These are phyloP conservation scores for Fusarium sp. DNA, from an alignment of 2,329 filamentous ascomycete species.

Conservation along the genomic window DNA sequence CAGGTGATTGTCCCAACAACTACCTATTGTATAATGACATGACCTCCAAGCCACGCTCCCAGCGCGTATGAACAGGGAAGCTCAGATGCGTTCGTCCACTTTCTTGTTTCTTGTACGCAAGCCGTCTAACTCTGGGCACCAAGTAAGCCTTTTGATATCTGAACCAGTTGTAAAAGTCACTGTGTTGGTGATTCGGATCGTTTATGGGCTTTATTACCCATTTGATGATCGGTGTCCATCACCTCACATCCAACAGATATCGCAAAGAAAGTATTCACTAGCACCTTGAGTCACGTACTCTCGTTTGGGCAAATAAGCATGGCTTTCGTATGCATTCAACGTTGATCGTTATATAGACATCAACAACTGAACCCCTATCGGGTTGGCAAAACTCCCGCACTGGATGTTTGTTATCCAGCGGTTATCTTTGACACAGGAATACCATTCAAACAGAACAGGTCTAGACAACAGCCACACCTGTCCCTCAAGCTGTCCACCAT, in stretches of 20 bases:
- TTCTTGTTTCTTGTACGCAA: background rate
- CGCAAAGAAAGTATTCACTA: background rate
- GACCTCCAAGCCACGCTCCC: background rate
- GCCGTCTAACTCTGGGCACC: background rate
- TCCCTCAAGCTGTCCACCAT: background rate
- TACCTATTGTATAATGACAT: background rate
- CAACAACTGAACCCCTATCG: background rate
- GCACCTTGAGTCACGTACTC: no score
- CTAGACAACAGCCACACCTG: background rate
- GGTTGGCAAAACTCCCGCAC: background rate
- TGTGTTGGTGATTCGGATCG: background rate
- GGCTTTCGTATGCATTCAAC: slow-evolving; percentile 5
- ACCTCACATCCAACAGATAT: background rate
- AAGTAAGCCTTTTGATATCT: background rate
- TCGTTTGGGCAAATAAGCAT: background rate
- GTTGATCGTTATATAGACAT: background rate
- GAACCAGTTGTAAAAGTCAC: background rate
- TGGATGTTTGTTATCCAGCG: background rate
- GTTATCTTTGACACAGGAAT: background rate
- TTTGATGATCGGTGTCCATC: background rate
- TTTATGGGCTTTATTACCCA: background rate
- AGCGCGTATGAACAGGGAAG: background rate
- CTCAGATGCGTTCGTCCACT: background rate
- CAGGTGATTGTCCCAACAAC: background rate
- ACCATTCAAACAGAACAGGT: slow-evolving; percentile 7